Base-by-base conservation (phyloP, 768 basidiomycete species). In the Hericium rajendrae region DNA sequence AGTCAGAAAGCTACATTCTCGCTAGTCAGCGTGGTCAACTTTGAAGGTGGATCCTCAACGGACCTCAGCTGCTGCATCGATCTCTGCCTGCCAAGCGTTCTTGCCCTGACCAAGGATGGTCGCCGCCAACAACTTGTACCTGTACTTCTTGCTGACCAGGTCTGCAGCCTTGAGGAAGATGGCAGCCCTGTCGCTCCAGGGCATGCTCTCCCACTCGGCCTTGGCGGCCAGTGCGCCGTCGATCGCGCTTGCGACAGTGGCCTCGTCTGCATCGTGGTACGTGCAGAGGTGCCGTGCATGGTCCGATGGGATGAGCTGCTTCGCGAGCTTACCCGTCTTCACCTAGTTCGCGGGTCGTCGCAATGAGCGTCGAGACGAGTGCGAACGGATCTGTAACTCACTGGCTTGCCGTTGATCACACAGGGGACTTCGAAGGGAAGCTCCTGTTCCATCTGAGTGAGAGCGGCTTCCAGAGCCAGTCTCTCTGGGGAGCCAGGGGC, bases 81-180 rank as follows among this genome's bases (percentile, higher is more conserved):
- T 98, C 78, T 99, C 97, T 15, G 97, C 97, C 74, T 99, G 97
- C 97, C 97, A 99, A 15, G 80, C 86, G 69, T 97, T 99, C 83
- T 99, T 99, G 43, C 97, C 97, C 74, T 99, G 97, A 15, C 97
- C 97, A 50, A 99, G 78, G 73, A 99, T 97, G 48, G 95, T 98
- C 41, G 95, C 94, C 43, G 97, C 97, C 74, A 97, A 78, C 50
- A 99, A 77, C 73, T 87, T 86, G 76, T 94, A 95, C 62, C 97
- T 79, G 70, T 97, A 97, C 78, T 98, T 99, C 55, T 91, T 91
- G 67, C 90, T 86, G 57, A 93, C 82, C 53, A 99, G 83, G 70
- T 99, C 97, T 22, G 97, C 97, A 4, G 97, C 97, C 71, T 95
- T 97, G 62, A 99, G 78, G 77, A 98, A 99, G 72, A 99, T 95